Percentiles rank a stretch among this genome's conserved stretches.
These are phyloP conservation scores for Odontarrhena argentea DNA, from an alignment of 345 rosid genomes.

Conservation along the genomic window DNA sequence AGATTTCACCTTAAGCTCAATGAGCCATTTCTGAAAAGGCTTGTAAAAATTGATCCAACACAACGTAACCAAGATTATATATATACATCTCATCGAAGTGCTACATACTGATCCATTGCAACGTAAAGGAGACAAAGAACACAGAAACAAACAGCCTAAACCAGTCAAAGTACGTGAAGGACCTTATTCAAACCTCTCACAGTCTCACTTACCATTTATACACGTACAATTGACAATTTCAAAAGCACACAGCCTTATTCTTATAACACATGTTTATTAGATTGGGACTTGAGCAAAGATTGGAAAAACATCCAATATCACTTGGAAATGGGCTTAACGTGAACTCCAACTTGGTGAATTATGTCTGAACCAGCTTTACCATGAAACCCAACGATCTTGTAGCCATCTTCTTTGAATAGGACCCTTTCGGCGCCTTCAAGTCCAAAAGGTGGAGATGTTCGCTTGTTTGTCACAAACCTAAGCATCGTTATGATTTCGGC, in stretches of 20 bases:
- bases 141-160: conserved; percentile 17
- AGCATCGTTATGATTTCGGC: conserved; percentile 30
- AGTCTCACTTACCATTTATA: conserved; percentile 10
- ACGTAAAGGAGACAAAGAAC: neutral
- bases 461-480: conserved; percentile 32
- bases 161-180: conserved; percentile 16
- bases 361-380: conserved; percentile 30
- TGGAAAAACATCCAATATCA: neutral
- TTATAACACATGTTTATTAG: conserved; percentile 20
- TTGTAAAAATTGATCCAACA: neutral
- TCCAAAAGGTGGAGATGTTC: conserved; percentile 36
- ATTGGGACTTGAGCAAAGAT: neutral
- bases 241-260: neutral
- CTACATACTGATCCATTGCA: conserved; percentile 4
- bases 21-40: too few species aligned
- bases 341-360: conserved; percentile 36
- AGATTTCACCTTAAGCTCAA: too few species aligned
- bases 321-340: conserved; percentile 37
- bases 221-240: conserved; percentile 20
- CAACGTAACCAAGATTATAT: conserved; percentile 6
- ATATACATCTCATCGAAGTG: conserved; percentile 18
- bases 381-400: conserved; percentile 36
- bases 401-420: conserved; percentile 5
- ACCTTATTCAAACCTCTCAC: conserved; percentile 33
- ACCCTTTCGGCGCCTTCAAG: conserved; percentile 19